Evolutionary conservation across 176 grass and related monocot genomes (phyloP).

Genomic region (Carex pumila): DNA sequence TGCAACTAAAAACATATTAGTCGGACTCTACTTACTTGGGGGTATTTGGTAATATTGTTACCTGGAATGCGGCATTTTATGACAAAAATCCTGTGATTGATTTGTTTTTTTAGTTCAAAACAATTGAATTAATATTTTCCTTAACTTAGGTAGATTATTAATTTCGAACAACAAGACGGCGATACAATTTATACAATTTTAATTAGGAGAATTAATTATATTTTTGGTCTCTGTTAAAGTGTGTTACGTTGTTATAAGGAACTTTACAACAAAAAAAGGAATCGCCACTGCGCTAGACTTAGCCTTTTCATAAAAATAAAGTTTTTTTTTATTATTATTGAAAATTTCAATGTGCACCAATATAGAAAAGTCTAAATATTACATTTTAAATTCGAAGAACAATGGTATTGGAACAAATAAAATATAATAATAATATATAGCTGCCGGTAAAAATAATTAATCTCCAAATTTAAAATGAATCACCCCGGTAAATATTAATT

Average conservation of each 20-base stretch:
- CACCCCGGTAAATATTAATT: neutral
- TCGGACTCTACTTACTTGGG: no score
- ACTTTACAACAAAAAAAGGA: neutral
- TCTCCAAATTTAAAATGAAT: neutral
- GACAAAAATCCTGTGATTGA: no score
- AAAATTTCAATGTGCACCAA: neutral
- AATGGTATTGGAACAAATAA: neutral
- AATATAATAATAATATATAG: neutral
- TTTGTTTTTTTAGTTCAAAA: neutral
- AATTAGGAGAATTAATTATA: neutral
- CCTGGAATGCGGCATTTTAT: no score
- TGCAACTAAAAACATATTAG: no score
- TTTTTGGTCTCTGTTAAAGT: neutral
- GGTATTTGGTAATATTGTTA: no score
- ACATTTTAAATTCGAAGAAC: neutral
- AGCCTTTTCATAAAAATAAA: neutral
- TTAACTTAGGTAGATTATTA: neutral
- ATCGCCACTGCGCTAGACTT: neutral
- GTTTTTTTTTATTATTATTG: neutral
- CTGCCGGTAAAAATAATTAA: neutral
- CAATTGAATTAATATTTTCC: neutral
- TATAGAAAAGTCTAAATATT: neutral
- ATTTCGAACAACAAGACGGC: neutral
- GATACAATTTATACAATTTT: neutral
- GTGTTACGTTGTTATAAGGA: neutral